Evolutionary conservation across 495 filamentous ascomycete genomes (phyloP).

Genomic region (Penicillium riverlandense): DNA sequence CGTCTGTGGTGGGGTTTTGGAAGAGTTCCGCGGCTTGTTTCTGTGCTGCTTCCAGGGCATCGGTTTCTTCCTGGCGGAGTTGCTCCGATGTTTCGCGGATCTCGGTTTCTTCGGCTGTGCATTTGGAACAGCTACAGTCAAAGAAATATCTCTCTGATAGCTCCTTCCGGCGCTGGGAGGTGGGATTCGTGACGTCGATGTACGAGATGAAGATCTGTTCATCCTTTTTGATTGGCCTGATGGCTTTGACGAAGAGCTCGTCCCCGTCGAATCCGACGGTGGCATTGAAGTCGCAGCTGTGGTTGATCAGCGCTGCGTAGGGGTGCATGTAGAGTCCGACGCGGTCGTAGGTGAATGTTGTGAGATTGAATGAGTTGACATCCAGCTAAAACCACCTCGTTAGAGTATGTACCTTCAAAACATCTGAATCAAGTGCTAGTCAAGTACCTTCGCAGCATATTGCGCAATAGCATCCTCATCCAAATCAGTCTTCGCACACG

Average conservation of each 20-base stretch:
- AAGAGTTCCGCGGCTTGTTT: conserved; percentile 20
- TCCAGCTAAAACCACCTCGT: conserved; percentile 30
- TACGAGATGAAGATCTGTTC: conserved; percentile 66
- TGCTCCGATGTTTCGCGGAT: conserved; percentile 4
- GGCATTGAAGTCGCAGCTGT: conserved; percentile 66
- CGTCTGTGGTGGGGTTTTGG: conserved; percentile 5
- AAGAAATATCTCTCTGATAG: conserved; percentile 59
- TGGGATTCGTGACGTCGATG: conserved; percentile 47
- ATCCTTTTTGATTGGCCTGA: conserved; percentile 39
- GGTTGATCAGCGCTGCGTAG: conserved; percentile 53
- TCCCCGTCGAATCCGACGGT: conserved; percentile 54
- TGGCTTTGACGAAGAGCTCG: conserved; percentile 36
- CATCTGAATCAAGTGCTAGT: conserved; percentile 1
- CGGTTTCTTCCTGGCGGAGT: conserved; percentile 1
- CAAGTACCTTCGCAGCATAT: conserved; percentile 31
- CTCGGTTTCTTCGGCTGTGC: conserved; percentile 22
- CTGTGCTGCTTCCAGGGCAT: conserved; percentile 13
- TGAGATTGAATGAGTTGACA: conserved; percentile 55
- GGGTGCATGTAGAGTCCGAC: conserved; percentile 58
- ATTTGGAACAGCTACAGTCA: conserved; percentile 53
- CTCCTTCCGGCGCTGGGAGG: conserved; percentile 42
- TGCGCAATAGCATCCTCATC: conserved; percentile 29
- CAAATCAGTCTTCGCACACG: conserved; percentile 40
- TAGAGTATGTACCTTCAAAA: neutral
- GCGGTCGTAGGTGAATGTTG: conserved; percentile 48